Base-by-base conservation (phyloP, 306 rosid species). In the Quillaja saponaria region DNA sequence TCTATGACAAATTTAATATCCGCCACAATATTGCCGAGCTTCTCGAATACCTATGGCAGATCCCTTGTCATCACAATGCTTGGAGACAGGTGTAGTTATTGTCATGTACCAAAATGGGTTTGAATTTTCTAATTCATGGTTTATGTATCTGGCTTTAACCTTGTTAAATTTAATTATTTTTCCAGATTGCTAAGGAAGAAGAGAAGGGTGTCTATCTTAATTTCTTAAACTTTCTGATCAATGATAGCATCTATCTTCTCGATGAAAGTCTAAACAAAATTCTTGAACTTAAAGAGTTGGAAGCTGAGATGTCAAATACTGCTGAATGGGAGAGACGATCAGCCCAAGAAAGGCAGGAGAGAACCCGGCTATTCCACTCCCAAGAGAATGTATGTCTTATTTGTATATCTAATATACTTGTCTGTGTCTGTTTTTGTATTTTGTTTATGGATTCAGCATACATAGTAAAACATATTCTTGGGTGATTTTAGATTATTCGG, bases 11-110 rank as follows among this genome's bases (percentile, higher is more conserved):
- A 85, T 94, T 94, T 69, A 94, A 87, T 81, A 94, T 94, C 71
- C 99, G 99, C 44, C 97, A 94, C 72, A 87, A 94, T 67, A 94
- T 94, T 66, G 97, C 99, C 3, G 99, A 94, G 58, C 97, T 94
- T 74, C 99, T 94, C 4, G 99, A 94, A 67, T 89, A 94, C 84
- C 84, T 94, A 25, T 94, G 99, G 97, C 95, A 87, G 75, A 97
- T 94, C 65, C 99, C 99, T 67, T 87, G 95, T 80, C 99, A 94
- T 77, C 97, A 85, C 28, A 94, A 85, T 82, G 95, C 99, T 35
- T 94, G 99, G 99, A 89, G 88, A 80, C 83, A 82, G 97, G 99
- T 94, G 76, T 7, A 47, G 2, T 5, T 18, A 16, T 52, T 31
- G 62, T 34, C 57, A 64, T 61, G 9, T 63, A 48, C 44, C 3